Percentiles rank a stretch among this genome's conserved stretches.
Conservation (phyloP, 805 yeast species). For the Debaryomyces maramus region DNA sequence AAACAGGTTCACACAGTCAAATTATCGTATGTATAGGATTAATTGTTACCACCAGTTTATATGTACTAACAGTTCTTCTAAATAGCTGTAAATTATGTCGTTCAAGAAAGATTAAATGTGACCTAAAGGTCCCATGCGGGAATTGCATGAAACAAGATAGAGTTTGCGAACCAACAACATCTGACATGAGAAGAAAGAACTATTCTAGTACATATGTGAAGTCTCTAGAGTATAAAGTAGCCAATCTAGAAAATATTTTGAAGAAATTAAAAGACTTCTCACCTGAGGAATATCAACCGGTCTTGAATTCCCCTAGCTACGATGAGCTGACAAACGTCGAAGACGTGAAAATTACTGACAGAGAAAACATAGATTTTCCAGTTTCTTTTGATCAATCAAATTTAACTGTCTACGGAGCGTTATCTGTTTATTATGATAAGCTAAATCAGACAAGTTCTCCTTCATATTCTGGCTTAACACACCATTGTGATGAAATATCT, state of each 20-base stretch:
- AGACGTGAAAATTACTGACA: background rate
- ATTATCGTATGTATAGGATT: background rate
- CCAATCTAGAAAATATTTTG: slow-evolving; percentile 24
- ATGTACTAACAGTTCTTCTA: background rate
- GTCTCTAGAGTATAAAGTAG: slow-evolving; percentile 36
- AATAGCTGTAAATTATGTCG: slow-evolving; percentile 41
- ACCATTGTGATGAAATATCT: background rate
- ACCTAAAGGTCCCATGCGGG: slow-evolving; percentile 48
- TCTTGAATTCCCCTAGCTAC: slow-evolving; percentile 21
- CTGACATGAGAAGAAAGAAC: slow-evolving; percentile 52
- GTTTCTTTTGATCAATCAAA: background rate
- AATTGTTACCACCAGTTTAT: background rate
- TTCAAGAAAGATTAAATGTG: slow-evolving; percentile 48
- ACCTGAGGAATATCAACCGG: slow-evolving; percentile 18
- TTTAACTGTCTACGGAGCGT: background rate
- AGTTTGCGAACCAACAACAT: slow-evolving; percentile 47
- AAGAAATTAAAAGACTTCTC: slow-evolving; percentile 22
- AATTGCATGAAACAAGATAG: slow-evolving; percentile 45
- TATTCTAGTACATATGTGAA: slow-evolving; percentile 51
- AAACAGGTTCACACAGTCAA: background rate
- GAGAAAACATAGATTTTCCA: background rate
- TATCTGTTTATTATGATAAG: background rate
- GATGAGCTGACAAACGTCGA: slow-evolving; percentile 9
- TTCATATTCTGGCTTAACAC: background rate
- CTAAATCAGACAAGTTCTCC: background rate